These are phyloP conservation scores for Aquilaria malaccensis DNA, from an alignment of 345 rosid species.

Conservation along the genomic window DNA sequence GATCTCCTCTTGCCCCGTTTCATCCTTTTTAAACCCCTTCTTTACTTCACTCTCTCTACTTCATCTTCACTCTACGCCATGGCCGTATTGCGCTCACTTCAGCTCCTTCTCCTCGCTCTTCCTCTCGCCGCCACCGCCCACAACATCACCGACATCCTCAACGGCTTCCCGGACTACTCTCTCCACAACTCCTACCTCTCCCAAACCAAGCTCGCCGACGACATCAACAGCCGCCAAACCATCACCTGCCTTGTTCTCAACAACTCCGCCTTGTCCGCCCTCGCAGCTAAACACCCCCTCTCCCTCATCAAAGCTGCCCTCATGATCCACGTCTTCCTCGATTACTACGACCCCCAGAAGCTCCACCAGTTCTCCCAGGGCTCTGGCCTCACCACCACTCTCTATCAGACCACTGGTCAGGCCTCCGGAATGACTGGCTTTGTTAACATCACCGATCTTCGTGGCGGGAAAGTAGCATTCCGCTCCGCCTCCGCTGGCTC, in stretches of 20 bases:
- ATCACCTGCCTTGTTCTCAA: constrained; percentile 68
- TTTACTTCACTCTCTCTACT: background rate
- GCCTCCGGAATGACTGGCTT: constrained; percentile 80
- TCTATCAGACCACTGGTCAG: constrained; percentile 89
- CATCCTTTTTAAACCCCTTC: background rate
- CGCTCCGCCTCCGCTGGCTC: constrained; percentile 80
- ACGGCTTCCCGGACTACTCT: constrained; percentile 62
- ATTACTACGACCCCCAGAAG: constrained; percentile 71
- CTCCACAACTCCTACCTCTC: constrained; percentile 60
- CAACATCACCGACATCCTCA: constrained; percentile 75
- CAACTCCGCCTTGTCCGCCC: constrained; percentile 73
- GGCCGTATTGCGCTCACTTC: constrained; percentile 24
- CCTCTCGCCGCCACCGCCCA: constrained; percentile 28
- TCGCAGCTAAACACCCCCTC: constrained; percentile 62
- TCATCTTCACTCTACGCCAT: constrained; percentile 15
- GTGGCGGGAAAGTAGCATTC: constrained; percentile 70
- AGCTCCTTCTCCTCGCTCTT: constrained; percentile 26
- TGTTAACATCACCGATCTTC: constrained; percentile 68
- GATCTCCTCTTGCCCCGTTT: background rate
- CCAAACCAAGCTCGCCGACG: constrained; percentile 78
- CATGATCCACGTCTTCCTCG: constrained; percentile 72
- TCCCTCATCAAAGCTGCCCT: constrained; percentile 64
- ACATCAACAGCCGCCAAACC: constrained; percentile 80
- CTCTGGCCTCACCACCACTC: constrained; percentile 68
- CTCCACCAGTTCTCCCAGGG: constrained; percentile 79